Conservation (phyloP, 2,329 filamentous ascomycete genomes). For the Thielaviopsis populi region DNA sequence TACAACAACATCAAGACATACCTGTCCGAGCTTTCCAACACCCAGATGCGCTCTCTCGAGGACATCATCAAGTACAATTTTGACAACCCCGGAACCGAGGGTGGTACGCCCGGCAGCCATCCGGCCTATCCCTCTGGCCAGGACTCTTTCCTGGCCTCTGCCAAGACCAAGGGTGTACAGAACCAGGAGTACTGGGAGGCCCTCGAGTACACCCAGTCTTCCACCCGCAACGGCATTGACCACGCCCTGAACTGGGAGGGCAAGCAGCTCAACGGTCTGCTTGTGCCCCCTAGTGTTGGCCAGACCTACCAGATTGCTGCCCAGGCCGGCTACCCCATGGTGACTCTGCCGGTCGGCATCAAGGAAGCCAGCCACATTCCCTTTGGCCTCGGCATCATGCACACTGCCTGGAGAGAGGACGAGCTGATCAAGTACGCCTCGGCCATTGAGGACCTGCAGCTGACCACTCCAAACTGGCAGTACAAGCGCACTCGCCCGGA, state of each 20-base stretch:
- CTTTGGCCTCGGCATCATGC: slow-evolving; percentile 38
- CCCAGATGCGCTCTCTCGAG: slow-evolving; percentile 41
- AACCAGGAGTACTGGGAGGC: slow-evolving; percentile 55
- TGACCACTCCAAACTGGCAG: slow-evolving; percentile 25
- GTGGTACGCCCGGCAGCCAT: slow-evolving; percentile 40
- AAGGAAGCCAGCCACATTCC: slow-evolving; percentile 26
- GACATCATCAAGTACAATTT: slow-evolving; percentile 53
- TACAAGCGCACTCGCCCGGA: slow-evolving; percentile 35
- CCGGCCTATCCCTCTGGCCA: slow-evolving; percentile 57
- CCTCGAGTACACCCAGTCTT: slow-evolving; percentile 43
- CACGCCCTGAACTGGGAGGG: slow-evolving; percentile 36
- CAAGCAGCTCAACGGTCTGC: slow-evolving; percentile 40
- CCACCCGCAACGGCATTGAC: slow-evolving; percentile 53
- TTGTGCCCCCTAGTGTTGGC: slow-evolving; percentile 54
- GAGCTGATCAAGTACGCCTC: slow-evolving; percentile 45
- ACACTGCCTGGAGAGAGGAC: slow-evolving; percentile 46
- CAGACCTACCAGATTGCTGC: slow-evolving; percentile 56
- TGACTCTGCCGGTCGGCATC: slow-evolving; percentile 51
- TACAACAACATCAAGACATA: slow-evolving; percentile 48
- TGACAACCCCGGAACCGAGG: slow-evolving; percentile 50
- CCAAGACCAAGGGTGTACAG: slow-evolving; percentile 43
- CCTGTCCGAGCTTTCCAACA: slow-evolving; percentile 47
- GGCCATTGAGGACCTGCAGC: slow-evolving; percentile 46
- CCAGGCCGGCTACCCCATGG: slow-evolving; percentile 59
- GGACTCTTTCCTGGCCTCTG: slow-evolving; percentile 51